Conservation (phyloP, 495 filamentous ascomycete genomes). For the Rostrohypoxylon terebratum region DNA sequence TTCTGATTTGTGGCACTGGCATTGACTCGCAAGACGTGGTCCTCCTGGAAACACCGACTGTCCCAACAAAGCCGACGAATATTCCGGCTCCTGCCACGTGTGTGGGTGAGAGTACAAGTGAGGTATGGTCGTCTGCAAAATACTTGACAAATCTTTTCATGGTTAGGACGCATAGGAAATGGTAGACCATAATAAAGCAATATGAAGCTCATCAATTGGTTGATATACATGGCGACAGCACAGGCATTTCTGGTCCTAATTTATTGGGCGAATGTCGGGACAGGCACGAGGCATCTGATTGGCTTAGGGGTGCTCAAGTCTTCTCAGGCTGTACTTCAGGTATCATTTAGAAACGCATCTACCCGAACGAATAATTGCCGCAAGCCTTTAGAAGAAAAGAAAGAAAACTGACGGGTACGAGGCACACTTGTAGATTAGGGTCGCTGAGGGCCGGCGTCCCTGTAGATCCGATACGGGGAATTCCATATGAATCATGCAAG, state of each 20-base stretch:
- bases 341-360: constrained; percentile 44
- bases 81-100: constrained; percentile 43
- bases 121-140: constrained; percentile 27
- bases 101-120: constrained; percentile 37
- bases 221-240: constrained; percentile 44
- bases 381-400: too few relatives aligned
- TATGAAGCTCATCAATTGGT: constrained; percentile 39
- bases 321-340: constrained; percentile 46
- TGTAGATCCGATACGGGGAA: constrained; percentile 25
- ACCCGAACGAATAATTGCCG: constrained; percentile 44
- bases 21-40: constrained; percentile 44
- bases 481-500: constrained; percentile 23
- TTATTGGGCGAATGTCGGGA: constrained; percentile 47
- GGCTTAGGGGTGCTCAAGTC: constrained; percentile 35
- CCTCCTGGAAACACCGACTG: constrained; percentile 28
- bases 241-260: constrained; percentile 40
- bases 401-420: constrained; percentile 28
- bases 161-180: constrained; percentile 26
- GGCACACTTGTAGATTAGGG: constrained; percentile 23
- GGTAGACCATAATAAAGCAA: constrained; percentile 27
- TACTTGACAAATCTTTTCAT: constrained; percentile 45
- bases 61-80: constrained; percentile 30
- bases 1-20: constrained; percentile 33
- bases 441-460: constrained; percentile 28
- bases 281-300: constrained; percentile 39